phyloP scores from a whole-genome alignment of 2,329 filamentous ascomycete genomes.

The Leptographium flavum region DNA sequence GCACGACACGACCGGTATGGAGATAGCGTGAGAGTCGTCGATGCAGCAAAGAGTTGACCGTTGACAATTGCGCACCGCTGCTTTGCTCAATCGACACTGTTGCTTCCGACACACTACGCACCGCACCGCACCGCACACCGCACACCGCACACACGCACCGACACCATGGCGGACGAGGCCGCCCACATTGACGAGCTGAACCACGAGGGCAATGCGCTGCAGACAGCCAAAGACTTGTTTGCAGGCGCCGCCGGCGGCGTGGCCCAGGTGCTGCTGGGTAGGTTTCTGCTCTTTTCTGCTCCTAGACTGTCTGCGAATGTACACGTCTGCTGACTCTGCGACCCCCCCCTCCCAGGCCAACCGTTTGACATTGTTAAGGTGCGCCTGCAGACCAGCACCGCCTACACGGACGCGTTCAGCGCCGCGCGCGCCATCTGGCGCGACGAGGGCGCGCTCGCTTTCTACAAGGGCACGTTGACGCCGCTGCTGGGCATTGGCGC shows the following conservation, averaged over 20 bases:
- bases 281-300: slow-evolving; percentile 4
- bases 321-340: neutral
- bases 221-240: slow-evolving; percentile 78
- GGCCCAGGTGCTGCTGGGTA: slow-evolving; percentile 86
- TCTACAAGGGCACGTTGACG: slow-evolving; percentile 97
- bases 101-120: no score
- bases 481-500: slow-evolving; percentile 92
- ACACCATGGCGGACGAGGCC: slow-evolving; percentile 1
- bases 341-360: slow-evolving; percentile 35
- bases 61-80: no score
- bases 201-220: slow-evolving; percentile 24
- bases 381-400: slow-evolving; percentile 74
- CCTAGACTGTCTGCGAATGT: neutral
- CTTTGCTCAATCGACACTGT: no score
- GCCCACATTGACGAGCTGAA: neutral
- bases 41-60: no score
- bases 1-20: neutral
- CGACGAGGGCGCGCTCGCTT: slow-evolving; percentile 77
- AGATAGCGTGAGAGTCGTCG: neutral
- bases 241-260: slow-evolving; percentile 83
- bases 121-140: no score
- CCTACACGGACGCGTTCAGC: slow-evolving; percentile 67
- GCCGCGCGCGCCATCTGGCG: slow-evolving; percentile 74
- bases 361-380: slow-evolving; percentile 93
- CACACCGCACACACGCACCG: neutral